These are phyloP conservation scores for Trichosporon asahii DNA, from an alignment of 1,284 basidiomycete genomes.

Conservation along the genomic window DNA sequence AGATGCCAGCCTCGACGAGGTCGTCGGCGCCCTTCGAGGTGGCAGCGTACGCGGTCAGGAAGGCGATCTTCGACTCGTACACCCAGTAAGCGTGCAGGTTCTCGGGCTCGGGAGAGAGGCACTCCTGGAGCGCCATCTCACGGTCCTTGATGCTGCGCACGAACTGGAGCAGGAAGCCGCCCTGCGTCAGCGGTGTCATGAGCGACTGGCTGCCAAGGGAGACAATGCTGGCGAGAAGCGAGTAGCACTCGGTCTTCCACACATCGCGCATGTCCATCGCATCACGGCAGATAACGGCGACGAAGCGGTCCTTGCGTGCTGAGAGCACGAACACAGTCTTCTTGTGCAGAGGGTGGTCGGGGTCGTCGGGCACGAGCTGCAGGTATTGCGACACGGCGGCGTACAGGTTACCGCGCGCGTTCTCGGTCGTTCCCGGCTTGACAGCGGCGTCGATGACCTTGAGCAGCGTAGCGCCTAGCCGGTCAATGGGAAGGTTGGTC, in stretches of 20 bases:
- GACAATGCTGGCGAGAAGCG: conserved; percentile 54
- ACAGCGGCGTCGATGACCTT: conserved; percentile 72
- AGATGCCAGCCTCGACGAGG: conserved; percentile 72
- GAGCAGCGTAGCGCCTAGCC: conserved; percentile 71
- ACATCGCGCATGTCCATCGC: conserved; percentile 92
- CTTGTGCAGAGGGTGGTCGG: conserved; percentile 54
- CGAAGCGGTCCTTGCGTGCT: conserved; percentile 63
- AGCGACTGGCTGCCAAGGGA: conserved; percentile 62
- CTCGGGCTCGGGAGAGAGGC: conserved; percentile 87
- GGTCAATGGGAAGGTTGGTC: conserved; percentile 71
- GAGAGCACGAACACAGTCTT: conserved; percentile 62
- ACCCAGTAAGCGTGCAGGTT: conserved; percentile 86
- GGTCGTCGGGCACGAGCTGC: conserved; percentile 57
- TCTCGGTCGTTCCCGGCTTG: conserved; percentile 73
- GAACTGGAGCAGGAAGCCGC: conserved; percentile 80
- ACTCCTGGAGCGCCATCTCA: conserved; percentile 71
- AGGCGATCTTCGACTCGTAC: conserved; percentile 88
- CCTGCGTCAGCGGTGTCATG: conserved; percentile 60
- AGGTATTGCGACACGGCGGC: conserved; percentile 84
- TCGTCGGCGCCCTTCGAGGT: conserved; percentile 78
- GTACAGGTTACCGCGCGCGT: conserved; percentile 96
- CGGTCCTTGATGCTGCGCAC: conserved; percentile 78
- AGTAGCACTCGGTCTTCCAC: conserved; percentile 84
- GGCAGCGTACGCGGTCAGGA: conserved; percentile 79
- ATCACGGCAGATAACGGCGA: conserved; percentile 76